Base-by-base conservation (phyloP, 1,284 basidiomycete species). In the Spongiforma sp. region DNA sequence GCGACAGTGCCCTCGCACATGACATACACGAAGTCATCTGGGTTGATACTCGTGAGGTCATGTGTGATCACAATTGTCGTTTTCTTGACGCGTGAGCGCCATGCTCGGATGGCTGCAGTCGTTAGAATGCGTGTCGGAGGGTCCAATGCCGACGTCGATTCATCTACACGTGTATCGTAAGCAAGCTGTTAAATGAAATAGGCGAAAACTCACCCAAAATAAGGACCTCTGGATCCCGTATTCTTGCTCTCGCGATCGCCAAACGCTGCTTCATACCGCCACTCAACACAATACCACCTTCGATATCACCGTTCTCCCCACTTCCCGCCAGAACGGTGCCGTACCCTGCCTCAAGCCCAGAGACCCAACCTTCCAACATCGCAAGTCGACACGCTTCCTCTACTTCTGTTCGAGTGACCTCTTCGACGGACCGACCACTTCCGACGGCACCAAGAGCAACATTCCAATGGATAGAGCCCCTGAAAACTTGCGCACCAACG, bases 1-100 rank as follows among this genome's bases (percentile, higher is more conserved):
- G 89, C 90, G n/a, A 99, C 87, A 0, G 78, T 68, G 0, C 96
- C 97, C 30, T 89, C 81, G 68, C 90, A 89, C 83, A 99, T 89
- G 6, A 99, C 91, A 75, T 99, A 98, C 19, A 97, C 92, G 70
- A 97, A 99, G 77, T 99, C 96, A 21, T 83, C 78, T 0, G 82
- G 61, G 6, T 81, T 81, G 69, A 99, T 93, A 71, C 96, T 93
- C 1, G 91, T 90, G 15, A 99, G 86, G 72, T 99, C 96, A 77
- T 99, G 97, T 0, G 96, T 98, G 79, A 99, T 98, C 65, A 99
- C 91, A 73, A 99, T 91, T 1, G 97, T 99, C 0, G 96, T 98
- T 73, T 88, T 90, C 77, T 93, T 91, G 30, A 77, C 78, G 2
- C 63, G 66, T 33, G 79, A 79, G 41, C 73, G 73, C 93, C 95